Evolutionary conservation across 345 rosid genomes (phyloP), one percentile per base, ranked within the genome.

Genomic region (Stellera chamaejasme): DNA sequence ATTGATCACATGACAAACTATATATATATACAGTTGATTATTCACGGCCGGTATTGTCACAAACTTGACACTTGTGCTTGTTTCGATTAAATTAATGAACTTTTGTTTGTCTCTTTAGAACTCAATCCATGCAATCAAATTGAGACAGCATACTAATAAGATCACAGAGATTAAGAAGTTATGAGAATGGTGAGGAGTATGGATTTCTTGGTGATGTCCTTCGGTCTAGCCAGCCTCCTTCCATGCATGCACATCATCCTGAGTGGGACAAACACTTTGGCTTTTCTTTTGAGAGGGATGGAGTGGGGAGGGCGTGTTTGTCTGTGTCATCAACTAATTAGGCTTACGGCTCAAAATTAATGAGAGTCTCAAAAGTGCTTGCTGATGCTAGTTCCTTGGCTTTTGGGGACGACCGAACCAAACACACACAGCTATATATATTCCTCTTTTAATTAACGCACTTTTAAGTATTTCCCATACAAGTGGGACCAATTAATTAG

Each of bases 221-320:
- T 16, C 19, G 19, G 57, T 44, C 55, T 41, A 56, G 46, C 39
- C 11, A 56, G 46, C 39, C 11, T 48, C 67, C 65, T 59, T 60
- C 81, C 87, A n/a, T n/a, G n/a, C n/a, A n/a, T n/a, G n/a, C n/a
- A 71, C 72, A 49, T 78, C 81, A 73, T 54, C 63, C 32, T 72
- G 87, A 77, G 83, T 79, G 69, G 14, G 78, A 78, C 78, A 73
- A 72, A 64, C 68, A 48, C 73, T 72, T 77, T 76, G 65, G n/a
- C 26, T 52, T 55, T 72, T 27, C 41, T 58, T 48, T 59, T 6
- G 41, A 32, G 3, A 32, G 43, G 23, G 23, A 19, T n/a, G n/a
- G n/a, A n/a, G n/a, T n/a, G 23, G 23, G 23, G 23, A 19, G 23
- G 50, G 39, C 27, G 55, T 56, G 74, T 51, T 62, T 70, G 74